Evolutionary conservation across 352 stramenopile genomes (phyloP).

Genomic region (Globisporangium spiculum): DNA sequence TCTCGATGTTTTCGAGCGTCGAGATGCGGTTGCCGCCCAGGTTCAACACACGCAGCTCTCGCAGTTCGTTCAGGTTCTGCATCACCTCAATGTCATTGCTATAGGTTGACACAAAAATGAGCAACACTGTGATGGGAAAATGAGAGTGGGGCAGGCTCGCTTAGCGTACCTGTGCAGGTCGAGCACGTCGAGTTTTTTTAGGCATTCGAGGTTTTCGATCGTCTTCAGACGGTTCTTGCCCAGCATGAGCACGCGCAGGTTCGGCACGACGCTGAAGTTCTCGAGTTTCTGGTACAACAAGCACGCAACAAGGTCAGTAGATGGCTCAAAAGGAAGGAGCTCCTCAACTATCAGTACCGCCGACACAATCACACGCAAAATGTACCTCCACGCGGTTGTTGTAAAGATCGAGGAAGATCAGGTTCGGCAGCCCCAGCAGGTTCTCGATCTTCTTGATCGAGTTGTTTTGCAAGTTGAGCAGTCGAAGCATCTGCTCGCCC

Average conservation of each 20-base stretch:
- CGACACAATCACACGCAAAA: not conserved
- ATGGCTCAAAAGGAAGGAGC: not conserved
- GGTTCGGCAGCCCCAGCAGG: conserved; percentile 76
- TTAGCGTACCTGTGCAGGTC: conserved; percentile 79
- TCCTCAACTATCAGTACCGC: not conserved
- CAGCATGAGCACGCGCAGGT: conserved; percentile 91
- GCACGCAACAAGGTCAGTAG: not conserved
- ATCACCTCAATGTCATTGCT: conserved; percentile 89
- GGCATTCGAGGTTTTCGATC: conserved; percentile 83
- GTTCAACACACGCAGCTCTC: conserved; percentile 89
- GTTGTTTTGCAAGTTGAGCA: conserved; percentile 93
- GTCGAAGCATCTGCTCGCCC: conserved; percentile 83
- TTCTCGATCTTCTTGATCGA: conserved; percentile 83
- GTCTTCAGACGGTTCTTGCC: conserved; percentile 81
- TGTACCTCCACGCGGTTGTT: conserved; percentile 88
- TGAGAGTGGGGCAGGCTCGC: not conserved
- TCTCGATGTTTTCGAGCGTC: conserved; percentile 75
- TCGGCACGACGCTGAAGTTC: conserved; percentile 75
- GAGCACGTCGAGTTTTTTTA: conserved; percentile 90
- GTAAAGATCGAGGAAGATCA: conserved; percentile 93
- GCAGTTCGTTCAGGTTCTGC: conserved; percentile 82
- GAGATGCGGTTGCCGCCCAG: conserved; percentile 84
- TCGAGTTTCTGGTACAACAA: conserved; percentile 51
- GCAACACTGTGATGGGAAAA: not conserved
- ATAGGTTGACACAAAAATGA: not conserved